Conservation (phyloP, 441 rosid species). For the Syzygium syzygioides region DNA sequence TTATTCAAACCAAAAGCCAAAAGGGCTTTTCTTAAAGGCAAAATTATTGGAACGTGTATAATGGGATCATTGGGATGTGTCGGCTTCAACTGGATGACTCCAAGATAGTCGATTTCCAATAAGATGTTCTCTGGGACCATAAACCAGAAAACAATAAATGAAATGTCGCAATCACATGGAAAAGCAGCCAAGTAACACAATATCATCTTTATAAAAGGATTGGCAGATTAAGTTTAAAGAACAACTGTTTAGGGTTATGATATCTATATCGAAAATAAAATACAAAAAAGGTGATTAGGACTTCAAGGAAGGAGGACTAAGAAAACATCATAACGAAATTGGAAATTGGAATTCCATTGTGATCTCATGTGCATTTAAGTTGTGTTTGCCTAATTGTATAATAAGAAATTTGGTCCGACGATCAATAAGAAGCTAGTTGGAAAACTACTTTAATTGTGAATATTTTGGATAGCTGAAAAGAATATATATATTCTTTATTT, state of each 20-base stretch:
- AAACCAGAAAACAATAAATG: background rate
- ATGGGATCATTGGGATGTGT: background rate
- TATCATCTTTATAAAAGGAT: background rate
- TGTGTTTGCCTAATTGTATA: background rate
- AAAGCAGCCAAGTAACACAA: background rate
- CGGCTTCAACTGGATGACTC: background rate
- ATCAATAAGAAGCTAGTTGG: too few species aligned
- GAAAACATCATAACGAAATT: background rate
- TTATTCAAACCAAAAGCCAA: background rate
- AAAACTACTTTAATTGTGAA: background rate
- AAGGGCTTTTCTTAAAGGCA: background rate
- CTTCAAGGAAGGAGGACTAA: background rate
- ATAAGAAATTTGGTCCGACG: background rate
- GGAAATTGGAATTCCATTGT: background rate
- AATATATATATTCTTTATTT: background rate
- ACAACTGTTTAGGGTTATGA: background rate
- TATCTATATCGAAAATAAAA: background rate
- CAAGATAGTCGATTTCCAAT: background rate
- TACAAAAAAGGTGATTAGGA: background rate
- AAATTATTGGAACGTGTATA: too few species aligned
- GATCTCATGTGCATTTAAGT: background rate
- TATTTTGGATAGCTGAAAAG: background rate
- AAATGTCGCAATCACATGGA: background rate
- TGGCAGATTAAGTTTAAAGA: background rate
- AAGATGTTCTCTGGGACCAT: background rate